Evolutionary conservation across 108 stramenopile species (phyloP), one percentile per base, ranked within the genome.

Genomic region (Fistulifera solaris): DNA sequence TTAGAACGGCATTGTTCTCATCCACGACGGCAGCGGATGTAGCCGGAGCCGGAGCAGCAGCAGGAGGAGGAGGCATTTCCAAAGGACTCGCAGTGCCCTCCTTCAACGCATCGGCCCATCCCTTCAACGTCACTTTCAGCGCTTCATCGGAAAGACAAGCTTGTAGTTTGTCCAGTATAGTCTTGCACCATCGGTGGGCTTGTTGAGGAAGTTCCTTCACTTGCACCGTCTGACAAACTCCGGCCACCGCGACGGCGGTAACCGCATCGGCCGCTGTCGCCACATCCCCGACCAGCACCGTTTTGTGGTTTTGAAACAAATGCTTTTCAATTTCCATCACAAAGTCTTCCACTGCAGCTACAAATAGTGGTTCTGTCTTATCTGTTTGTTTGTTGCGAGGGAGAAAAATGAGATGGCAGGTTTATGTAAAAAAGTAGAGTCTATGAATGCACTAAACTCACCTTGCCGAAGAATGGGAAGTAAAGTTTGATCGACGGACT

Each of bases 1-100:
- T 45, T 18, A 92, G 51, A 25, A 85, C 59, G 27, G 73, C 48
- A 76, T 92, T 92, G 48, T 68, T 49, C 23, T 75, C 58, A 39
- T 82, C 83, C 42, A 31, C 55, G 10, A 17, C 35, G 4, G 24
- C 21, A 40, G 17, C 47, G 23, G 18, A 23, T 42, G 10, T 25
- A n/a, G 21, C 57, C 22, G 49, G 15, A 31, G 57, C 21, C 14
- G 48, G 19, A 25, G 57, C 22, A 25, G 45, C 27, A 13, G 47
- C 44, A 31, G 52, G 25, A n/a, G 17, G 23, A 21, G 54, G 7
- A 6, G 44, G 19, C 44, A 19, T 45, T 11, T 19, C 40, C 44
- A 45, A 45, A 6, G 44, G 44, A 11, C 44, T 45, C 44, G 44
- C 44, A 8, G 16, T 21, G 16, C 44, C 44, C 21, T 8, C 44